Evolutionary conservation across 108 stramenopile species (phyloP), one percentile per base, ranked within the genome.

Genomic region (Skeletonema marinoi): DNA sequence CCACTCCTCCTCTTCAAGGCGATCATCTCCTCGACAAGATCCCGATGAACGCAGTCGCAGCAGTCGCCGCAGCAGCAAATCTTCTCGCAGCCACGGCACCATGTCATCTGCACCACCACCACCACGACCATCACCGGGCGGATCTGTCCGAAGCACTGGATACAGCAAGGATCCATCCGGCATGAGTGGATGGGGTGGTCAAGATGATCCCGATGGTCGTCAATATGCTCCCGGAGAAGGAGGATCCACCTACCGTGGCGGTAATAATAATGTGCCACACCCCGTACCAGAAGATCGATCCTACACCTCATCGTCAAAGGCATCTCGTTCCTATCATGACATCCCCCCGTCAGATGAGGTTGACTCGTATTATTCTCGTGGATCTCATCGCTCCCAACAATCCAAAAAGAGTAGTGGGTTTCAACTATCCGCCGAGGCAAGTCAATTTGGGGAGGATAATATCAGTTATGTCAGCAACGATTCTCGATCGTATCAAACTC

Each of bases 301-400:
- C 35, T 59, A 70, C 25, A 19, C 35, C 32, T 70, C 70, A 2
- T 7, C n/a, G 13, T 62, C 61, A 4, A 32, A 32, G 61, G 61
- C 16, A 29, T 56, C 54, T 36, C 25, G 68, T 5, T 70, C 71
- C 56, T 75, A 82, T 59, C 63, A 66, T 3, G 81, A 77, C 21
- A 70, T 3, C 58, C 48, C 21, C 65, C 30, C 46, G 35, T 69
- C 30, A 60, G 61, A 56, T 21, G 82, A 76, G 13, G 64, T 68
- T 30, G 82, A 35, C 12, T 68, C 69, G 12, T 76, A 77, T 44
- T 77, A 77, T 25, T 82, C 82, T 48, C 71, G 66, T 31, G 80
- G 66, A 32, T 70, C 66, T 32, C 48, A 64, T 38, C 54, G 39
- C 21, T 60, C 70, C 32, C 54, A 56, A 8, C 54, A 56, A 10